phyloP scores from a whole-genome alignment of 2,329 filamentous ascomycete species.

The Orbilia quercus region DNA sequence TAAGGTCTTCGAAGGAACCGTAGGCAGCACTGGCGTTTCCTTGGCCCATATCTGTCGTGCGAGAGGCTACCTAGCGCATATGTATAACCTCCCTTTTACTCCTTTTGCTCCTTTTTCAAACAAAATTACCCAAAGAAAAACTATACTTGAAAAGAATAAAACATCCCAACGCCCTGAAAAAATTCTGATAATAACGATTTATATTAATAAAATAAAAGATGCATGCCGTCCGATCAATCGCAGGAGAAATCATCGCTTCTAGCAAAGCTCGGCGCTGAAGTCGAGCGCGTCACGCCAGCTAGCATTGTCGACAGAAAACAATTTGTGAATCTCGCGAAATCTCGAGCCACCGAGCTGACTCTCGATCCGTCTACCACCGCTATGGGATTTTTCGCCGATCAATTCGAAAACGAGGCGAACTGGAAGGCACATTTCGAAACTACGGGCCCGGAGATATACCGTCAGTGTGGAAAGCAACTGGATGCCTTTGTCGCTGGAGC shows the following conservation, averaged over 20 bases:
- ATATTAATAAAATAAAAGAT: conserved; percentile 66
- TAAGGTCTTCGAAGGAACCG: conserved; percentile 96
- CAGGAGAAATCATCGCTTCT: conserved; percentile 90
- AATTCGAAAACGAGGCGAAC: conserved; percentile 93
- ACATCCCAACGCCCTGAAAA: conserved; percentile 28
- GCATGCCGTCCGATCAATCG: conserved; percentile 93
- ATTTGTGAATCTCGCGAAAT: conserved; percentile 90
- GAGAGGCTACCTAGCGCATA: conserved; percentile 89
- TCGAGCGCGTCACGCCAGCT: conserved; percentile 88
- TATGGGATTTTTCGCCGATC: conserved; percentile 90
- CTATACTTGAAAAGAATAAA: conserved; percentile 56
- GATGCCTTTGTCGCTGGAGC: conserved; percentile 94
- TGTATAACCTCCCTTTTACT: conserved; percentile 66
- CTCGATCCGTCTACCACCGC: conserved; percentile 70
- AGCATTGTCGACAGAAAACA: conserved; percentile 93
- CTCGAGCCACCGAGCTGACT: conserved; percentile 80
- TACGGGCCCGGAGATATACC: conserved; percentile 89
- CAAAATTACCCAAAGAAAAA: conserved; percentile 17
- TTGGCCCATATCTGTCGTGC: conserved; percentile 88
- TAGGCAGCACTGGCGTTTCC: conserved; percentile 95
- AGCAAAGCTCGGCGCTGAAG: conserved; percentile 87
- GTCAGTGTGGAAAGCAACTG: conserved; percentile 77
- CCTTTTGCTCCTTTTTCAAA: background rate
- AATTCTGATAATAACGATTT: background rate
- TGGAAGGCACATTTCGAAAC: conserved; percentile 82